Evolutionary conservation across 805 yeast species (phyloP).

Genomic region (Lipomyces kockii): DNA sequence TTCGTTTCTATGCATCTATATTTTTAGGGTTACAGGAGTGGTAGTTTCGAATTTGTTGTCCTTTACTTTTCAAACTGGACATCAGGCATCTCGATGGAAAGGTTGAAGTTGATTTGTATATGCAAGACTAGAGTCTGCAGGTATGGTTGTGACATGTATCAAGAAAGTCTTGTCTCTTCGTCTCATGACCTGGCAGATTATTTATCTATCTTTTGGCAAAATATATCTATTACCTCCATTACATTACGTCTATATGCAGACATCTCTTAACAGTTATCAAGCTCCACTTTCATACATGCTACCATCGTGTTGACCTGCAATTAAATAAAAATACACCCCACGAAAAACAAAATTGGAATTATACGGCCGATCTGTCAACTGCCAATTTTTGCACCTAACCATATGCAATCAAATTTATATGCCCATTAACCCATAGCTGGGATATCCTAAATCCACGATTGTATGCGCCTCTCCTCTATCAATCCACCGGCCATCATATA

Average conservation of each 20-base stretch:
- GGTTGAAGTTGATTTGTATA: too few species aligned
- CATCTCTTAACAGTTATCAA: not conserved
- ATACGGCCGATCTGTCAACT: too few species aligned
- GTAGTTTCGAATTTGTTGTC: not conserved
- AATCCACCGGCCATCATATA: constrained; percentile 36
- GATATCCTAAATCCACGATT: not conserved
- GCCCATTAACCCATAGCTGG: too few species aligned
- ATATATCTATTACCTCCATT: not conserved
- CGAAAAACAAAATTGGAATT: not conserved
- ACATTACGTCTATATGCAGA: not conserved
- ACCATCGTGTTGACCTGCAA: not conserved
- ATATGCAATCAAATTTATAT: not conserved
- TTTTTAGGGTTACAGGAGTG: not conserved
- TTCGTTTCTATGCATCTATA: not conserved
- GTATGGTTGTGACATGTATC: too few species aligned
- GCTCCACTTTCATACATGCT: not conserved
- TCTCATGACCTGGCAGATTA: not conserved
- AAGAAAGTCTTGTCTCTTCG: too few species aligned
- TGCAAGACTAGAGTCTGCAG: not conserved
- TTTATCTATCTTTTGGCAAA: not conserved
- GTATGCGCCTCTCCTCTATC: not conserved
- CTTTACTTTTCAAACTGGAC: not conserved
- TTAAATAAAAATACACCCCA: not conserved
- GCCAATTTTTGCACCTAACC: not conserved
- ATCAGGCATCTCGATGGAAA: not conserved